Evolutionary conservation across 148 eudicot genomes (phyloP), one percentile per base, ranked within the genome.

Genomic region (Silene conica): DNA sequence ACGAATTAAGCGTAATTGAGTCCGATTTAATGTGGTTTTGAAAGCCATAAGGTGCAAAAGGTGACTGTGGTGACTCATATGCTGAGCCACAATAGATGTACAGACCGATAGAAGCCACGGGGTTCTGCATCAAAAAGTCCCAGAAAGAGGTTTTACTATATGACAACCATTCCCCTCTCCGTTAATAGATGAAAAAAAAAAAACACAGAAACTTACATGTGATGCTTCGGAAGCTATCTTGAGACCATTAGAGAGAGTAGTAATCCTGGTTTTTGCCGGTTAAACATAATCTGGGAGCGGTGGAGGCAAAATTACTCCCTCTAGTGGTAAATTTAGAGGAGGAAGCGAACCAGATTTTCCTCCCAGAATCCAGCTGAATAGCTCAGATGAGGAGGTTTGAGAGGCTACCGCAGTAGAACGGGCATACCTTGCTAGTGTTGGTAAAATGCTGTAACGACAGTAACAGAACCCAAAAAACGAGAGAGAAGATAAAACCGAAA

Each of bases 21-120:
- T 90, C 63, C 97, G 77, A 79, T 96, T 90, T 75, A 71, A 74
- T 54, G 99, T 92, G 80, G 88, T 87, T 82, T 92, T 96, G 77
- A 92, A 96, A 14, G 99, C 99, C 97, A 96, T 96, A 18, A 92
- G 99, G 82, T 92, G 96, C 81, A 96, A 69, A 75, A 96, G 89
- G 78, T 96, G 92, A 79, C 28, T 18, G 71, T 31, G 99, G 94
- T 76, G 85, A 83, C 81, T 96, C 99, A 50, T 89, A 92, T 65
- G 92, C 85, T 76, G 99, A 92, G 50, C 97, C 97, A 80, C 86
- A 84, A 57, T 92, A 85, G 73, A 92, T 86, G 72, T 86, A 92
- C 34, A 96, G 76, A 26, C 96, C 99, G 75, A 96, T 87, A 25
- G 99, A 92, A 63, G 97, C 97, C 8, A 85, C 85, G 61, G 97